phyloP scores from a whole-genome alignment of 306 rosid species.

The Cicer bijugum region DNA sequence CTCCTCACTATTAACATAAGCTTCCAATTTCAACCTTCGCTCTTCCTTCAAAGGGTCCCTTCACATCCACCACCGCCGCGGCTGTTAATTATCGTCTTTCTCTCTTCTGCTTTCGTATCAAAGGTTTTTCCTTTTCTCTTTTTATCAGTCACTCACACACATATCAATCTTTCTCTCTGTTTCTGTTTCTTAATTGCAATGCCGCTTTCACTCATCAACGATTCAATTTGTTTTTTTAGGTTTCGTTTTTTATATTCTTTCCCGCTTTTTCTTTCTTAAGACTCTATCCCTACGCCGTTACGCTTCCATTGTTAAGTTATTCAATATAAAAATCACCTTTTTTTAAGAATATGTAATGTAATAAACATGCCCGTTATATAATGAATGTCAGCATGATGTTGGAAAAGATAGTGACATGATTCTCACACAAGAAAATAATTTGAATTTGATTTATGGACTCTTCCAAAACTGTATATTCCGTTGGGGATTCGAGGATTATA shows the following conservation, averaged over 20 bases:
- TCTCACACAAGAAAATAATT: background rate
- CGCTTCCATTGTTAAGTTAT: background rate
- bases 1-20: background rate
- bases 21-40: background rate
- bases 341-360: no score
- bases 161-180: background rate
- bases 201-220: background rate
- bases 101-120: background rate
- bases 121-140: constrained; percentile 9
- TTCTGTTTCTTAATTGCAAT: constrained; percentile 39
- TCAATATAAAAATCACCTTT: no score
- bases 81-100: background rate
- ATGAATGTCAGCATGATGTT: background rate
- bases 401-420: background rate
- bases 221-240: constrained; percentile 1
- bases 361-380: no score
- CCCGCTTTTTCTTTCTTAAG: constrained; percentile 27
- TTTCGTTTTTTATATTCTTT: constrained; percentile 10
- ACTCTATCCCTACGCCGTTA: background rate
- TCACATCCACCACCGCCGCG: constrained; percentile 1
- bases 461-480: no score
- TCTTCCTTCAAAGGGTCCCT: background rate
- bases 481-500: no score
- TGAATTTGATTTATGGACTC: background rate
- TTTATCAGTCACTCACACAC: background rate